phyloP scores from a whole-genome alignment of 176 grass and related monocot genomes.

The barley (Hordeum vulgare) region DNA sequence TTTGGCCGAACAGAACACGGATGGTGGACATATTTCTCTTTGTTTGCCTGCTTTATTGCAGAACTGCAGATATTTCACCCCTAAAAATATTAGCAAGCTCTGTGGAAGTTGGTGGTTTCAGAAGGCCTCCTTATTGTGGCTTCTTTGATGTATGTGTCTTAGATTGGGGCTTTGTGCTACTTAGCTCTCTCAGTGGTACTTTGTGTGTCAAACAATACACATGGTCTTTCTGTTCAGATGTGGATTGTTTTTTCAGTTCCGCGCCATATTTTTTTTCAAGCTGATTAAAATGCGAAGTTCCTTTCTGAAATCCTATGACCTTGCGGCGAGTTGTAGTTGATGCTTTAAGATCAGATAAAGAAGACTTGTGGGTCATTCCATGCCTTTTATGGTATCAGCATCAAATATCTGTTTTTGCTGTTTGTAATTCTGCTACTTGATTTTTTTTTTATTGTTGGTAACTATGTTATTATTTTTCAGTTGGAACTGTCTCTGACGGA shows the following conservation, averaged over 20 bases:
- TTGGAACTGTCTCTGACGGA: too few relatives aligned
- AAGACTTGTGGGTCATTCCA: constrained; percentile 28
- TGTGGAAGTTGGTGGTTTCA: constrained; percentile 27
- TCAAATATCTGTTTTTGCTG: constrained; percentile 15
- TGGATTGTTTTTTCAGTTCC: not conserved
- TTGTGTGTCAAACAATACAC: constrained; percentile 3
- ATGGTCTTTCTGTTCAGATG: constrained; percentile 22
- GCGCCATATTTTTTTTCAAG: not conserved
- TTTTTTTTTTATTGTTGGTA: too few relatives aligned
- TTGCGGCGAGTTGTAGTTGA: constrained; percentile 1
- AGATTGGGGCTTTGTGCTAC: constrained; percentile 16
- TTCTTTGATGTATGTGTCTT: constrained; percentile 17
- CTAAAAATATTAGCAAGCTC: constrained; percentile 42
- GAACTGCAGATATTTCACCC: constrained; percentile 29
- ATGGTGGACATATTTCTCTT: constrained; percentile 42
- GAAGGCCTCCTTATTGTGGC: constrained; percentile 22
- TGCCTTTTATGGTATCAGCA: constrained; percentile 26
- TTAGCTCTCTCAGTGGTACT: constrained; percentile 29
- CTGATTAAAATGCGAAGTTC: constrained; percentile 6
- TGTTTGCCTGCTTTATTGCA: constrained; percentile 33
- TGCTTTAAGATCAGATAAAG: constrained; percentile 10
- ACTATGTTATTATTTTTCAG: too few relatives aligned
- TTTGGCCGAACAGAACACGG: constrained; percentile 70
- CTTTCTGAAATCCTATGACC: not conserved
- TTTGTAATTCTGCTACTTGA: constrained; percentile 22